phyloP scores from a whole-genome alignment of 768 basidiomycete species.

The Tricholoma bakamatsutake region DNA sequence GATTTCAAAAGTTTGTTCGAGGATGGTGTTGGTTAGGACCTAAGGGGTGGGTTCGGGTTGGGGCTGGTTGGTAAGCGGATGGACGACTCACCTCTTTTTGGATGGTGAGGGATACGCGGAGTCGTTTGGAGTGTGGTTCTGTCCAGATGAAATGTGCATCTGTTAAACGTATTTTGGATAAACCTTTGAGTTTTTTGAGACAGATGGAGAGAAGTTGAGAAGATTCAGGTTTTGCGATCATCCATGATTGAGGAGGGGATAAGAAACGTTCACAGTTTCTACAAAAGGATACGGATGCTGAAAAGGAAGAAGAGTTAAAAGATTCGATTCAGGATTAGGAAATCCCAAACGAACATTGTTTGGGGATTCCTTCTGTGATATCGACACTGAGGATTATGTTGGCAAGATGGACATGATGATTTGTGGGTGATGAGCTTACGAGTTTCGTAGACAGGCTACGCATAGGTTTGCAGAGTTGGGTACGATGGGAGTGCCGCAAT shows the following conservation, averaged over 20 bases:
- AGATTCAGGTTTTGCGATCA: constrained; percentile 81
- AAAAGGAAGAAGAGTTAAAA: no score
- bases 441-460: constrained; percentile 83
- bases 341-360: constrained; percentile 58
- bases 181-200: constrained; percentile 89
- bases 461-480: constrained; percentile 93
- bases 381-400: no score
- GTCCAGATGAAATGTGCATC: constrained; percentile 99
- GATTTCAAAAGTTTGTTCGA: constrained; percentile 96
- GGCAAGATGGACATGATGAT: no score
- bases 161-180: constrained; percentile 92
- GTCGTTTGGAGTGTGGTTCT: constrained; percentile 92
- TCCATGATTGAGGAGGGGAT: constrained; percentile 86
- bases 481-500: constrained; percentile 84
- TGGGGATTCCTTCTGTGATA: constrained; percentile 97
- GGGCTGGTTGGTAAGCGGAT: neutral
- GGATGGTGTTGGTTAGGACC: constrained; percentile 91
- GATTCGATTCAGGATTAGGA: no score
- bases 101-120: constrained; percentile 91
- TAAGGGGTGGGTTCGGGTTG: constrained; percentile 22
- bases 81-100: constrained; percentile 82
- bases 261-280: constrained; percentile 95
- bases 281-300: constrained; percentile 88
- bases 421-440: no score
- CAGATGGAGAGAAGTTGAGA: constrained; percentile 92